Percentiles rank a stretch among this genome's conserved stretches.
Conservation (phyloP, 148 eudicot genomes). For the Rhododendron ferrugineum region DNA sequence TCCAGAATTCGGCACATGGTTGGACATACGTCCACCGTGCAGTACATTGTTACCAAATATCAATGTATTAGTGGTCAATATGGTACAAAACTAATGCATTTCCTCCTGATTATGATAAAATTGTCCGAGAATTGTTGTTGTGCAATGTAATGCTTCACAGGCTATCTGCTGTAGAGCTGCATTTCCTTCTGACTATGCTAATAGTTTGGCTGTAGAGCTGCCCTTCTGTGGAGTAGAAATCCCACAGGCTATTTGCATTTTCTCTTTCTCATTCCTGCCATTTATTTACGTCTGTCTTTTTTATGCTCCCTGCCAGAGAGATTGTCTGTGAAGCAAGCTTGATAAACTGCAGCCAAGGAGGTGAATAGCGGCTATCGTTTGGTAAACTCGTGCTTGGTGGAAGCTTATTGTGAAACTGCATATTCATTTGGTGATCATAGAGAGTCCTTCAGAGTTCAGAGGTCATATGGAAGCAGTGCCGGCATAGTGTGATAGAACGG, state of each 20-base stretch:
- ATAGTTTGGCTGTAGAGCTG: neutral
- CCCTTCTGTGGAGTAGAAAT: neutral
- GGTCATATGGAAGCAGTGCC: neutral
- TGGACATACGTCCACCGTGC: neutral
- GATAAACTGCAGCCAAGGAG: neutral
- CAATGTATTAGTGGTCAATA: neutral
- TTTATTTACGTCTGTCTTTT: neutral
- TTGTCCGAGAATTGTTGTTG: neutral
- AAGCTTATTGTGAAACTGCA: neutral
- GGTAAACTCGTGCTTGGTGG: neutral
- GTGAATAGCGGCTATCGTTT: neutral
- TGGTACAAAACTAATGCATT: neutral
- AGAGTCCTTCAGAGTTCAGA: neutral
- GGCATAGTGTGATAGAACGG: neutral
- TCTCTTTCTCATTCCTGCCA: neutral
- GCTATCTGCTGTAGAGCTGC: neutral
- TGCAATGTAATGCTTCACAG: neutral
- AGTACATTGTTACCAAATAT: neutral
- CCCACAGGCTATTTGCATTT: neutral
- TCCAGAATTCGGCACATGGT: neutral
- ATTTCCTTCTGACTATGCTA: too few relatives aligned
- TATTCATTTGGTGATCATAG: neutral
- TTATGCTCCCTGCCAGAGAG: slow-evolving; percentile 30
- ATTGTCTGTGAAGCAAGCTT: slow-evolving; percentile 46
- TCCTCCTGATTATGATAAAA: neutral